Base-by-base conservation (phyloP, 768 basidiomycete genomes). In the Hypsizygus marmoreus region DNA sequence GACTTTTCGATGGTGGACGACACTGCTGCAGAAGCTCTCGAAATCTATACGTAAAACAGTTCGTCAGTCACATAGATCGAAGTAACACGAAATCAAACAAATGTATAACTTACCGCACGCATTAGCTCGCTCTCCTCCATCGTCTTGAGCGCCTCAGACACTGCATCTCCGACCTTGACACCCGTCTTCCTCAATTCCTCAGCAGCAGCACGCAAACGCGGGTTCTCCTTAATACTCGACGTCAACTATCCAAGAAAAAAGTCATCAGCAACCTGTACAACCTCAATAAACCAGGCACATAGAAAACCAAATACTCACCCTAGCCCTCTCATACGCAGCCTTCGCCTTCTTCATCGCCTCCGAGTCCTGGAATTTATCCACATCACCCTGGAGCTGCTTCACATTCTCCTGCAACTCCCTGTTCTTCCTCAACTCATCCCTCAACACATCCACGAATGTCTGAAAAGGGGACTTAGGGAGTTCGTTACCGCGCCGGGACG, bases 81-180 rank as follows among this genome's bases (percentile, higher is more conserved):
- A 47, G 50, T 23, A 25, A 16, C 8, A 43, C 13, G 40, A 17
- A 24, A 13, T n/a, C 16, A 1, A 29, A 6, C 16, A 36, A 51
- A 39, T 19, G 10, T 10, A 29, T 14, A 25, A 53, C 86, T 31
- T 63, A 92, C 90, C 13, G 84, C 82, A 28, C 91, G 86, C 79
- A 91, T 88, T 37, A 97, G 60, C 50, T 95, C 93, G 58, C 91
- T 92, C 71, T 98, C 95, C 55, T 97, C 95, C 84, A 95, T 94
- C 8, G 84, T 81, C 68, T 82, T 88, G 50, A 99, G 75, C 9
- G 95, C 94, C 62, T 95, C 91, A 1, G 83, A 77, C 44, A 98
- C 94, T 12, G 95, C 97, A 66, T 98, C 97, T 34, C 89, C 88
- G 48, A 97, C 86, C 63, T 91, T 91, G 44, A 94, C 80, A 50